These are phyloP conservation scores for Crithidia fasciculata DNA, from an alignment of 208 protist genomes.

Conservation along the genomic window DNA sequence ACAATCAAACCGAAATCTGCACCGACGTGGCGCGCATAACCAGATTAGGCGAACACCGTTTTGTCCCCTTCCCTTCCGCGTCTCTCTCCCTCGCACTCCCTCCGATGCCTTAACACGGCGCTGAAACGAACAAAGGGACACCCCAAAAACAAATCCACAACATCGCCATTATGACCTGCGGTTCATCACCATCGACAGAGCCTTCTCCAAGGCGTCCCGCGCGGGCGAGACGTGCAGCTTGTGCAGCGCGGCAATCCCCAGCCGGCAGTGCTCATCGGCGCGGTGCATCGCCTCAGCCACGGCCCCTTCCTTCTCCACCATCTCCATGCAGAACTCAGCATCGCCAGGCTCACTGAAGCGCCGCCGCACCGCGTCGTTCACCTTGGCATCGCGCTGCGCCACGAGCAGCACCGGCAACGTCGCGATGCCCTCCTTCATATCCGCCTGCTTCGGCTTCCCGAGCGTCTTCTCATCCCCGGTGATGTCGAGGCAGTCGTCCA, in stretches of 20 bases:
- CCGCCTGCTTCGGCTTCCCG: slow-evolving; percentile 80
- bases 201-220: slow-evolving; percentile 62
- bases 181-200: slow-evolving; percentile 63
- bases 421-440: slow-evolving; percentile 83
- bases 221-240: slow-evolving; percentile 62
- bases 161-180: slow-evolving; percentile 37
- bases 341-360: slow-evolving; percentile 59
- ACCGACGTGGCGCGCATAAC: background rate
- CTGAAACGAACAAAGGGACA: background rate
- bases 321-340: slow-evolving; percentile 48
- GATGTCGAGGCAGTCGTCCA: slow-evolving; percentile 96
- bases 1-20: background rate
- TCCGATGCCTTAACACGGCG: no score
- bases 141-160: background rate
- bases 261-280: slow-evolving; percentile 73
- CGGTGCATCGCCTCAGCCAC: slow-evolving; percentile 65
- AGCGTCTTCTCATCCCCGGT: slow-evolving; percentile 70
- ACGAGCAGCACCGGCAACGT: slow-evolving; percentile 84
- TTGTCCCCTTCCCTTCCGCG: no score
- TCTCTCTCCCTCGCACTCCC: no score
- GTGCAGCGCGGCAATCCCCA: slow-evolving; percentile 50
- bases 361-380: slow-evolving; percentile 62
- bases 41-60: no score
- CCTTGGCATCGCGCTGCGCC: slow-evolving; percentile 53
- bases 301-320: slow-evolving; percentile 49